A percentile compares a stretch with the other conserved stretches of the same genome.
Evolutionary conservation across 257 asterid genomes (phyloP).

Genomic region (Solanum appendiculatum): DNA sequence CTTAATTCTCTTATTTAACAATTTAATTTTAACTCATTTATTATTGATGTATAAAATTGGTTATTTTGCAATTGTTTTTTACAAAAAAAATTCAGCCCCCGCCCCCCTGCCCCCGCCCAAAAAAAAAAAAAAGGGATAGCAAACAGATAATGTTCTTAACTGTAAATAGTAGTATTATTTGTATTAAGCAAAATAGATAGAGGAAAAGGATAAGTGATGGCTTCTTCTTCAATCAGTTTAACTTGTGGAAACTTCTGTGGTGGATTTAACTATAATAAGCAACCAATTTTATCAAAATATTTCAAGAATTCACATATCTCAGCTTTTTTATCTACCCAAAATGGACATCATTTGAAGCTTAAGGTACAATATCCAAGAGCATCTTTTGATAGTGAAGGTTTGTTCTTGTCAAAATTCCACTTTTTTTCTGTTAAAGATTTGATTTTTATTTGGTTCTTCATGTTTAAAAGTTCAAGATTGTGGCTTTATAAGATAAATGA

Average conservation of each 20-base stretch:
- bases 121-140: not conserved
- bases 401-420: not conserved
- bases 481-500: not conserved
- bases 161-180: not conserved
- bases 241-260: conserved; percentile 1
- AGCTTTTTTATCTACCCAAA: conserved; percentile 3
- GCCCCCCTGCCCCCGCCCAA: rapidly evolving
- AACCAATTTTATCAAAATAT: conserved; percentile 11
- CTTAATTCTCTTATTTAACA: too few relatives aligned
- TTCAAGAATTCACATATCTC: conserved; percentile 2
- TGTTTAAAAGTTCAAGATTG: not conserved
- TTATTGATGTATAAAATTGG: not conserved
- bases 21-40: not conserved
- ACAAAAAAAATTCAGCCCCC: not conserved
- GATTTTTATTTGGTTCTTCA: not conserved
- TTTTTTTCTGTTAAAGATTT: not conserved
- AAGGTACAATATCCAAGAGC: conserved; percentile 23
- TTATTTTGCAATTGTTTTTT: not conserved
- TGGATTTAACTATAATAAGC: not conserved
- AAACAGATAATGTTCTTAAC: not conserved
- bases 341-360: conserved; percentile 24
- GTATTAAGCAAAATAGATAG: not conserved
- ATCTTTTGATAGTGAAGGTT: conserved; percentile 30
- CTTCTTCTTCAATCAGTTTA: conserved; percentile 31
- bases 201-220: conserved; percentile 26